phyloP scores from a whole-genome alignment of 345 rosid genomes.

The Aquilaria sinensis region DNA sequence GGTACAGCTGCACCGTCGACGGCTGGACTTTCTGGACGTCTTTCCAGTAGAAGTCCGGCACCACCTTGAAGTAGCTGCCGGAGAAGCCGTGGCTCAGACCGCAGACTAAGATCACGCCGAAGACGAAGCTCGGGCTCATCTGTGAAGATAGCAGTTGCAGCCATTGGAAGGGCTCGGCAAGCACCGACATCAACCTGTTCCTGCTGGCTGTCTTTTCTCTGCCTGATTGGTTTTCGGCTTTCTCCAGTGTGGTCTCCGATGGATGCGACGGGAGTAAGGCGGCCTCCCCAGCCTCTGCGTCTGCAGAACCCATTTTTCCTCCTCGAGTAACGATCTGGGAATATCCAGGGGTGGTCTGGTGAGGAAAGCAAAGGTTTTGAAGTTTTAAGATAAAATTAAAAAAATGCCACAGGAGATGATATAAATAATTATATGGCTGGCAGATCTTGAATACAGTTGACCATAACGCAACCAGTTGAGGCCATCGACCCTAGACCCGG shows the following conservation, averaged over 20 bases:
- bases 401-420: no score
- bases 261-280: background rate
- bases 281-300: conserved; percentile 15
- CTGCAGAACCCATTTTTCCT: conserved; percentile 21
- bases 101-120: conserved; percentile 60
- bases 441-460: no score
- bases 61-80: conserved; percentile 67
- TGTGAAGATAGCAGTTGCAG: conserved; percentile 58
- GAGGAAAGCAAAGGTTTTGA: no score
- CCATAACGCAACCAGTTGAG: no score
- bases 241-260: background rate
- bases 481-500: no score
- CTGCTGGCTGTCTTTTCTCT: conserved; percentile 2
- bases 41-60: conserved; percentile 80
- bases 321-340: background rate
- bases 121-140: no score
- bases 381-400: no score
- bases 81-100: conserved; percentile 78
- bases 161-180: conserved; percentile 69
- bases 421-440: no score
- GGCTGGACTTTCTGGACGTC: conserved; percentile 77
- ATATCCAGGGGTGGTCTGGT: no score
- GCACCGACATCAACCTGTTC: conserved; percentile 21
- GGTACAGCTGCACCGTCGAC: conserved; percentile 63
- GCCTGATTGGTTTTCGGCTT: background rate